Evolutionary conservation across 129 eudicot species (phyloP), one percentile per base, ranked within the genome.

Genomic region (Chrysanthemum makinoi): DNA sequence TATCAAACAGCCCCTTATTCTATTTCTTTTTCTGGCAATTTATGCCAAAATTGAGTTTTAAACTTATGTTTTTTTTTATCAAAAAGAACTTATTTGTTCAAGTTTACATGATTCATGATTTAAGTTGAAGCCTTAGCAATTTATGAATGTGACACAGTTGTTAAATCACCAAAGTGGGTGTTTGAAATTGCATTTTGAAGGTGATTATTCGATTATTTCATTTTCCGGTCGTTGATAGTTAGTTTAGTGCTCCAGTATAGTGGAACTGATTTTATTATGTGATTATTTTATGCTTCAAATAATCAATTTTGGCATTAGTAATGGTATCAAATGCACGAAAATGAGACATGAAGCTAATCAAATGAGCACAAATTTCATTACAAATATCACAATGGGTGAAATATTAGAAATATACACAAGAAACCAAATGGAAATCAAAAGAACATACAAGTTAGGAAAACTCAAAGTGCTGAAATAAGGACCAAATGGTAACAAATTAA

Each of bases 361-460:
- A 66, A 75, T 65, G 16, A 75, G 17, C 14, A 28, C 59, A 75
- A 74, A 75, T 44, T 44, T 56, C 73, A 75, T 55, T 75, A 66
- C 73, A 66, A 74, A 20, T 55, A 66, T 66, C 50, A 55, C 58
- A 75, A 65, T 75, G 68, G 13, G 61, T 48, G 39, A 57, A 58
- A 59, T 19, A 28, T 39, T 3, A 74, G 8, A 65, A 58, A 66
- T 30, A 18, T 56, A 46, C 80, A 75, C 22, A 1, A 26, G 22
- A 76, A 76, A 68, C 69, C 46, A 59, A 48, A 74, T 66, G 15
- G 62, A 56, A 56, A 61, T 39, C 48, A n/a, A 46, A 76, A 30
- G 30, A 75, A 58, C 62, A 70, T 57, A 68, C 69, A 59, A 58
- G 50, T 75, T 58, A 46, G 68, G 20, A 46, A 68, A 24, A 57